phyloP scores from a whole-genome alignment of 2,329 filamentous ascomycete genomes.

The Fusarium sp. region DNA sequence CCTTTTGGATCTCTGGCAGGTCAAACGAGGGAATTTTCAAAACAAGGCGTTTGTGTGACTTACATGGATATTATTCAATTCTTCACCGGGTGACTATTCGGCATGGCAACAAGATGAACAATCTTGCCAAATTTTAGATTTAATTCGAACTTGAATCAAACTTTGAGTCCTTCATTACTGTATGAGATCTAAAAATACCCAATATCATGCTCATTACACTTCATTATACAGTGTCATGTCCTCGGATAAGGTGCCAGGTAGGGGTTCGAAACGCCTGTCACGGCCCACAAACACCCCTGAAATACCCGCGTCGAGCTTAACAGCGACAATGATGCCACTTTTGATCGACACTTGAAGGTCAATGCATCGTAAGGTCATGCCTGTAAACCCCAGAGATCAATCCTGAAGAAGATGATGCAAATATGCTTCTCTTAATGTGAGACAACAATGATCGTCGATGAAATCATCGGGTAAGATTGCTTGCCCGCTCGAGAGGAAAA shows the following conservation, averaged over 20 bases:
- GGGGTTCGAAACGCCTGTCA: slow-evolving; percentile 29
- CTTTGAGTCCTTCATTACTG: neutral
- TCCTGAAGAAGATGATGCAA: neutral
- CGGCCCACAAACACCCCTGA: slow-evolving; percentile 37
- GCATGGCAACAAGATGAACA: slow-evolving; percentile 18
- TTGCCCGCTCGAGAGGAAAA: neutral
- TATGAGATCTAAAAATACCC: slow-evolving; percentile 7
- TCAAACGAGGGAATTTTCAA: slow-evolving; percentile 6
- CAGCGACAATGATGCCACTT: slow-evolving; percentile 6
- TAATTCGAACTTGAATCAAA: neutral
- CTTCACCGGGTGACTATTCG: slow-evolving; percentile 11
- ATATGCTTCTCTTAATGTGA: neutral
- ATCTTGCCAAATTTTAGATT: slow-evolving; percentile 22
- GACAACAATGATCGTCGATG: slow-evolving; percentile 6
- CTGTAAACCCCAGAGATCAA: neutral
- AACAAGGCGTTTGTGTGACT: slow-evolving; percentile 29
- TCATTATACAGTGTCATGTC: neutral
- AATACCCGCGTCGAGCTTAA: slow-evolving; percentile 8
- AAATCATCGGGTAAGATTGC: neutral
- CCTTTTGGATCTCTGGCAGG: slow-evolving; percentile 19
- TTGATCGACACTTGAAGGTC: slow-evolving; percentile 17
- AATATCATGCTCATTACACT: slow-evolving; percentile 12
- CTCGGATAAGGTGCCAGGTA: slow-evolving; percentile 1
- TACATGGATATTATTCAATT: slow-evolving; percentile 22
- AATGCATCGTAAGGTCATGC: neutral